A percentile compares a stretch with the other conserved stretches of the same genome.
phyloP scores from a whole-genome alignment of 805 yeast species.

The Yarrowia deformans region DNA sequence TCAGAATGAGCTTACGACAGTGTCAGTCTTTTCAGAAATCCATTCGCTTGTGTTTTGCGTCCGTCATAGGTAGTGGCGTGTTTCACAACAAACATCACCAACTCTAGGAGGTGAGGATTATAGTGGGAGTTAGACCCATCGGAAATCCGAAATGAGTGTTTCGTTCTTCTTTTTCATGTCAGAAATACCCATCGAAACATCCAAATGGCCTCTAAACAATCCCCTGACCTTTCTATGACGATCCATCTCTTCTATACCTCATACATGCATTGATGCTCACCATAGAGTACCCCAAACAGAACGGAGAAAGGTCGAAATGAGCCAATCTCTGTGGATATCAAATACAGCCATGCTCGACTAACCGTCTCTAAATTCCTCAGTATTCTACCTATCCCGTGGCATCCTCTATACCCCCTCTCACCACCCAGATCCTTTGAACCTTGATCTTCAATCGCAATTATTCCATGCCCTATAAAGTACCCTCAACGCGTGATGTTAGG shows the following conservation, averaged over 20 bases:
- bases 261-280: slow-evolving; percentile 3
- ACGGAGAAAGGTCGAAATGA: background rate
- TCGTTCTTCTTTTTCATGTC: too few relatives aligned
- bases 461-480: background rate
- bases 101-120: slow-evolving; percentile 5
- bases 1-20: too few relatives aligned
- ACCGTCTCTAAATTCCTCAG: background rate
- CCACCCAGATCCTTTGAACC: background rate
- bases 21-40: background rate
- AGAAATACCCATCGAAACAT: background rate
- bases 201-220: background rate
- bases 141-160: too few relatives aligned
- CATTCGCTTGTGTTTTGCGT: too few relatives aligned
- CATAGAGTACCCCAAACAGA: background rate
- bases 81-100: background rate
- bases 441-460: background rate
- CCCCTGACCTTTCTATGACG: background rate
- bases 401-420: too few relatives aligned
- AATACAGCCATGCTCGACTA: background rate
- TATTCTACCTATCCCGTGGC: background rate
- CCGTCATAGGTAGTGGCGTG: too few relatives aligned
- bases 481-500: background rate
- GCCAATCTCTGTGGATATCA: background rate
- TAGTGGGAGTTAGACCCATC: background rate
- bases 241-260: background rate